Conservation (phyloP, 2,329 filamentous ascomycete genomes). For the Paecilomyces niveus region DNA sequence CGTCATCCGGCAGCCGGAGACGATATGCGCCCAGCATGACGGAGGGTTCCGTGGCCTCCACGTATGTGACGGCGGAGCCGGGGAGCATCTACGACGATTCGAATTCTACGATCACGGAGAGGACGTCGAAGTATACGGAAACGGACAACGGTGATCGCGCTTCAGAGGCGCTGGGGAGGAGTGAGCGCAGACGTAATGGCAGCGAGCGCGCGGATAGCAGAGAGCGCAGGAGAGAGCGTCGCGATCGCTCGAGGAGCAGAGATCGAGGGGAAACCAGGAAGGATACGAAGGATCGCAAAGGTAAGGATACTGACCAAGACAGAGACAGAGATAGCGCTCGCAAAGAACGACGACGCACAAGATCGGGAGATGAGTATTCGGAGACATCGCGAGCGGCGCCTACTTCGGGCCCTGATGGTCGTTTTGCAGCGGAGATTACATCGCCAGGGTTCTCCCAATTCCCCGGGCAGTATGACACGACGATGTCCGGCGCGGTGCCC, state of each 20-base stretch:
- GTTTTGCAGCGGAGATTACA: constrained; percentile 23
- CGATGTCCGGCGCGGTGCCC: constrained; percentile 11
- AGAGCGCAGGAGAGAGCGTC: constrained; percentile 9
- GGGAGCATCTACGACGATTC: constrained; percentile 16
- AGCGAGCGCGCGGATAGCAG: constrained; percentile 1
- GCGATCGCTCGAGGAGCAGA: constrained; percentile 13
- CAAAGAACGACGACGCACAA: constrained; percentile 21
- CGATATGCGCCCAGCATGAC: constrained; percentile 18
- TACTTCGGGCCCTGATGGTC: constrained; percentile 15
- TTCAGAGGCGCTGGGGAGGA: constrained; percentile 1
- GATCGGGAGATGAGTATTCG: constrained; percentile 21
- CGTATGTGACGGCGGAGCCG: constrained; percentile 34
- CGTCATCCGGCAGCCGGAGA: constrained; percentile 17
- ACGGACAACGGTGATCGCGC: constrained; percentile 3
- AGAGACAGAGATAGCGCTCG: constrained; percentile 10
- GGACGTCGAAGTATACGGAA: constrained; percentile 17
- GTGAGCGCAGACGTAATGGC: constrained; percentile 1
- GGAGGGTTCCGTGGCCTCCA: constrained; percentile 22
- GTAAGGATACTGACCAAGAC: constrained; percentile 9
- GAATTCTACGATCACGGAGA: constrained; percentile 23
- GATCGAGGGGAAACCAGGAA: constrained; percentile 19
- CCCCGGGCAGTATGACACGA: constrained; percentile 23
- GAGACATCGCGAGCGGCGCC: constrained; percentile 12
- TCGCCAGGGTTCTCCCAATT: constrained; percentile 27
- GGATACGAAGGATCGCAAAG: constrained; percentile 15